phyloP scores from a whole-genome alignment of 2,329 filamentous ascomycete species.

The Alternaria sp. region DNA sequence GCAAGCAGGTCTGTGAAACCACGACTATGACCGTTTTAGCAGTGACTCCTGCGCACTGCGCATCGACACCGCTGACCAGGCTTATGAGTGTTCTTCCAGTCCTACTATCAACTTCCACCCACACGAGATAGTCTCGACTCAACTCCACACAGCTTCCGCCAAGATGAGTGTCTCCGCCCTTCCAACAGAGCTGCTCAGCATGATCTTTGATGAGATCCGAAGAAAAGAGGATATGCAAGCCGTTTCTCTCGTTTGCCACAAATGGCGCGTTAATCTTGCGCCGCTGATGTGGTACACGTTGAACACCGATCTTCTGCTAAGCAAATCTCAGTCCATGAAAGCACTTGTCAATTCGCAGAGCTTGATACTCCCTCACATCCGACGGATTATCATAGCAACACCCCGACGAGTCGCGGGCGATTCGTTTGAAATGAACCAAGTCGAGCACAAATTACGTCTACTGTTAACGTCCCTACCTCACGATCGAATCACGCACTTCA shows the following conservation, averaged over 20 bases:
- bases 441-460: neutral
- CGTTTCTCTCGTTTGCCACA: neutral
- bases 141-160: neutral
- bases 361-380: neutral
- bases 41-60: neutral
- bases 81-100: neutral
- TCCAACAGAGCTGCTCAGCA: neutral
- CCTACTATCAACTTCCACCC: neutral
- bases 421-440: neutral
- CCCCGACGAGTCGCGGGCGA: neutral
- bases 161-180: neutral
- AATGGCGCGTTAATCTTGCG: neutral
- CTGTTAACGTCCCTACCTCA: neutral
- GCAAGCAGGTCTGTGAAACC: neutral
- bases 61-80: neutral
- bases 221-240: neutral
- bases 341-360: neutral
- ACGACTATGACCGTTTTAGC: neutral
- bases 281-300: neutral
- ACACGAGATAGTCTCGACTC: neutral
- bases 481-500: neutral
- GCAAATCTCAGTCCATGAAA: neutral
- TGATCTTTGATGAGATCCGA: neutral
- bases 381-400: neutral
- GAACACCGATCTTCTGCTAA: neutral